These are phyloP conservation scores for Phaeosphaeriaceae sp. DNA, from an alignment of 2,329 filamentous ascomycete species.

Conservation along the genomic window DNA sequence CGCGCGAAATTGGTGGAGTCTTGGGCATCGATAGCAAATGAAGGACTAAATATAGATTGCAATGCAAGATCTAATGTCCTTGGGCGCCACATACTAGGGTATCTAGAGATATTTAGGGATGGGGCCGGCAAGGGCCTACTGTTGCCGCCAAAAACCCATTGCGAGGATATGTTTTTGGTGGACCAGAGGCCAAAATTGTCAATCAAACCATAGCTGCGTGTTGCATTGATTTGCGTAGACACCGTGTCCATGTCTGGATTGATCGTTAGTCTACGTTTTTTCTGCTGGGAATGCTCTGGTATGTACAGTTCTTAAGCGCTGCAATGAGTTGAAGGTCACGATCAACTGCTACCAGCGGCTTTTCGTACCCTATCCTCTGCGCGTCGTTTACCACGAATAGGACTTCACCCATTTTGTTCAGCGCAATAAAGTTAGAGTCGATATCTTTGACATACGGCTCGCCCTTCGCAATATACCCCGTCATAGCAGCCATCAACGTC, in stretches of 20 bases:
- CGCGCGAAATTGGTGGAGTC: constrained; percentile 6
- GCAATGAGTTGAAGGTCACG: constrained; percentile 15
- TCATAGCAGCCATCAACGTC: constrained; percentile 49
- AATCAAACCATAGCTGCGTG: no score
- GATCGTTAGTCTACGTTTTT: no score
- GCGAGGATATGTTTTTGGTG: background rate
- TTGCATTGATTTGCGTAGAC: no score
- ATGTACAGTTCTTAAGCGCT: constrained; percentile 25
- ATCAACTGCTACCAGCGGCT: constrained; percentile 16
- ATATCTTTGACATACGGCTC: constrained; percentile 36
- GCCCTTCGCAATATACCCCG: constrained; percentile 46
- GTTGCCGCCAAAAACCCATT: background rate
- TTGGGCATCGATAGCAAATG: background rate
- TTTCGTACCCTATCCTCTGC: constrained; percentile 22
- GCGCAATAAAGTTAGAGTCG: constrained; percentile 33
- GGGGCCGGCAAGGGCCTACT: background rate
- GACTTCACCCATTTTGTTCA: constrained; percentile 20
- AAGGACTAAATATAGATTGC: background rate
- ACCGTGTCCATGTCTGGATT: no score
- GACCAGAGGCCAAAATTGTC: no score
- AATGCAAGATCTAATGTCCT: no score
- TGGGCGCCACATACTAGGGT: background rate
- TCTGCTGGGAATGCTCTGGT: no score
- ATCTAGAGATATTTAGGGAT: background rate
- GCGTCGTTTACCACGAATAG: constrained; percentile 24